These are phyloP conservation scores for Plasmopara muralis DNA, from an alignment of 352 stramenopile genomes.

Conservation along the genomic window DNA sequence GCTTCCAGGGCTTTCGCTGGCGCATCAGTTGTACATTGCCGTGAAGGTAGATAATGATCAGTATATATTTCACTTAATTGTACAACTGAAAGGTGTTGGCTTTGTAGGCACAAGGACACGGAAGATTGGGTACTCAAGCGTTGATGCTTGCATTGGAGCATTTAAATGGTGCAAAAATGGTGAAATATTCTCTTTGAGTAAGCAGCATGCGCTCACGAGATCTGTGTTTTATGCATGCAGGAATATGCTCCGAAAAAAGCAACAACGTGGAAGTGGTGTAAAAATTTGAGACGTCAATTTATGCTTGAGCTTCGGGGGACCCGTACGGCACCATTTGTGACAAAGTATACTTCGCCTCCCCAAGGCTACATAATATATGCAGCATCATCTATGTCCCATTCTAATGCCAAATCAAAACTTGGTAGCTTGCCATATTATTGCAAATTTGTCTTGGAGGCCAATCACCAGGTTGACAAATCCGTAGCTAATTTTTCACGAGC, in stretches of 20 bases:
- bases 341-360: too few species aligned
- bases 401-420: too few species aligned
- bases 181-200: neutral
- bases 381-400: too few species aligned
- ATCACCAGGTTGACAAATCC: too few species aligned
- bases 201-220: conserved; percentile 2
- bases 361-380: too few species aligned
- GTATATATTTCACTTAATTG: neutral
- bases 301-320: neutral
- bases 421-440: too few species aligned
- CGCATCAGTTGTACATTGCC: conserved; percentile 82
- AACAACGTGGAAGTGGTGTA: conserved; percentile 38
- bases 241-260: conserved; percentile 40
- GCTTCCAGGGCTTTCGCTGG: conserved; percentile 75
- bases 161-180: conserved; percentile 54
- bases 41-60: conserved; percentile 42
- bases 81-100: conserved; percentile 3
- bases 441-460: too few species aligned
- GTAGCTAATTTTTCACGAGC: too few species aligned
- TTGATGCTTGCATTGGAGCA: conserved; percentile 85
- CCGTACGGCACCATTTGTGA: too few species aligned
- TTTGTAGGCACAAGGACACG: conserved; percentile 70
- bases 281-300: neutral
- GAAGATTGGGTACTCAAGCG: conserved; percentile 71
- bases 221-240: conserved; percentile 10